These are phyloP conservation scores for Plectranthus barbatus DNA, from an alignment of 257 asterid species.

Conservation along the genomic window DNA sequence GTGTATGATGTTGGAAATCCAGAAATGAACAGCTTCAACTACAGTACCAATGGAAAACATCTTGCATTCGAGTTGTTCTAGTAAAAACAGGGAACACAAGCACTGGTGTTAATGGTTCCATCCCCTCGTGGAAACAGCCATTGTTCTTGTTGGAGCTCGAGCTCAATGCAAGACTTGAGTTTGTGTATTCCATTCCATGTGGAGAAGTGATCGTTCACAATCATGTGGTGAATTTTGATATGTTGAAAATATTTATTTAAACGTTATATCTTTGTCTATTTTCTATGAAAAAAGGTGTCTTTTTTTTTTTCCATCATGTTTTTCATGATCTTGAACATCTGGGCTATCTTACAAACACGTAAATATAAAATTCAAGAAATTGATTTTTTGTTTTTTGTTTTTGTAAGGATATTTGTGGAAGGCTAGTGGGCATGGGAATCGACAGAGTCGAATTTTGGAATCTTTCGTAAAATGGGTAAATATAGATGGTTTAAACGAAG, in stretches of 20 bases:
- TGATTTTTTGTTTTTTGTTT: no score
- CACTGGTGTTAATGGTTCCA: not conserved
- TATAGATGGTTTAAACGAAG: not conserved
- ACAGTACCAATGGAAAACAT: conserved; percentile 17
- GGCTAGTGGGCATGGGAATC: no score
- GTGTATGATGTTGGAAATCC: conserved; percentile 18
- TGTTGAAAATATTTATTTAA: not conserved
- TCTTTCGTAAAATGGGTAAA: not conserved
- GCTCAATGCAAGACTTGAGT: not conserved
- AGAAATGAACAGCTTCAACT: conserved; percentile 17
- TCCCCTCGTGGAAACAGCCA: not conserved
- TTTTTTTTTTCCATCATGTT: no score
- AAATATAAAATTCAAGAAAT: no score
- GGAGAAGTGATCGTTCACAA: not conserved
- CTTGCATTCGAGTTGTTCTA: conserved; percentile 36
- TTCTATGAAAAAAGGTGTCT: not conserved
- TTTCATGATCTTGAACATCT: no score
- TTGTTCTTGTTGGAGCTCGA: not conserved
- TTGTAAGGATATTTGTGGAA: no score
- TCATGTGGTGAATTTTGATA: not conserved
- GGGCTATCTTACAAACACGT: no score
- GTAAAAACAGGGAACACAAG: not conserved
- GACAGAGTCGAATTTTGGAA: no score
- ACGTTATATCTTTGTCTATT: not conserved
- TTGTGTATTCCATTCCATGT: not conserved